A percentile compares a stretch with the other conserved stretches of the same genome.
Conservation (phyloP, 23 red algal species). For the Rhodosorus marinus region DNA sequence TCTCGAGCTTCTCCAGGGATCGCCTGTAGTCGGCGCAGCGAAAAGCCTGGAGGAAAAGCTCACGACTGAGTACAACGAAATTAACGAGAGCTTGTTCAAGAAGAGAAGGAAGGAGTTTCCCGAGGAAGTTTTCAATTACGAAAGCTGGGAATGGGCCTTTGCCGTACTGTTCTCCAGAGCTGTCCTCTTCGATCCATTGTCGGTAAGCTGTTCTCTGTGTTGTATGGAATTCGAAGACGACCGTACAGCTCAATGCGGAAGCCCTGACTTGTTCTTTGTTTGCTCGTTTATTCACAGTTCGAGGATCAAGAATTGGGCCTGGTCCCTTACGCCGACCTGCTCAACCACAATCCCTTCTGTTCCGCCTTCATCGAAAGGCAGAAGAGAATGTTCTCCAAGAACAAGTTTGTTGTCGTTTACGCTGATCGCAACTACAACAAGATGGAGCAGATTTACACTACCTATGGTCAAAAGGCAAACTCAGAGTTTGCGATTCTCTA, state of each 20-base stretch:
- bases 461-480: slow-evolving; percentile 86
- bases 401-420: slow-evolving; percentile 43
- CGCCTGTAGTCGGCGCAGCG: slow-evolving; percentile 37
- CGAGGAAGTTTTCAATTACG: slow-evolving; percentile 12
- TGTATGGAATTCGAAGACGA: too few species aligned
- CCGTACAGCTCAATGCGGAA: too few species aligned
- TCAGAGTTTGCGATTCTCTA: slow-evolving; percentile 72
- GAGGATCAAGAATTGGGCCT: slow-evolving; percentile 55
- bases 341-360: slow-evolving; percentile 85
- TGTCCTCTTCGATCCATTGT: slow-evolving; percentile 33
- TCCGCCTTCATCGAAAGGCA: slow-evolving; percentile 58
- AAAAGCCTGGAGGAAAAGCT: slow-evolving; percentile 41
- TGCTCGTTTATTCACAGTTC: too few species aligned
- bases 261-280: too few species aligned
- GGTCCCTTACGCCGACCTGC: slow-evolving; percentile 90
- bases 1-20: slow-evolving; percentile 24
- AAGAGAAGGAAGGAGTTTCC: slow-evolving; percentile 1
- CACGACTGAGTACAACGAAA: slow-evolving; percentile 22
- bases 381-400: background rate
- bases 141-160: slow-evolving; percentile 84
- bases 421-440: slow-evolving; percentile 56
- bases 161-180: slow-evolving; percentile 77
- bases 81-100: background rate
- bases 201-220: too few species aligned
- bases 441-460: slow-evolving; percentile 84